Evolutionary conservation across 2,329 filamentous ascomycete species (phyloP).

Genomic region (Aspergillus pseudonomiae): DNA sequence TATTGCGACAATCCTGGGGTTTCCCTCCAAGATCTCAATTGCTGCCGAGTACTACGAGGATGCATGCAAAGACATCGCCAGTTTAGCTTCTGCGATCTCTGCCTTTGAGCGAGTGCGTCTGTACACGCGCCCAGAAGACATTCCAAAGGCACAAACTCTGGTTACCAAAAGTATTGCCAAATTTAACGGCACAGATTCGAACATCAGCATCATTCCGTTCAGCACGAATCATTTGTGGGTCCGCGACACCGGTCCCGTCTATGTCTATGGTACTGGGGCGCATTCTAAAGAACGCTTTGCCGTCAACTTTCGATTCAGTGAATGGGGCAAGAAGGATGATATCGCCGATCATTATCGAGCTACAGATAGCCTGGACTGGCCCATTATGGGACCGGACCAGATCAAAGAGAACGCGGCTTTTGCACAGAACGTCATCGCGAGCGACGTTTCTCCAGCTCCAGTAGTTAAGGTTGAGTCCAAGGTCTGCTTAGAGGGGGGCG

Average conservation of each 20-base stretch:
- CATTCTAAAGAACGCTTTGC: conserved; percentile 13
- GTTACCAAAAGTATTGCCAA: conserved; percentile 8
- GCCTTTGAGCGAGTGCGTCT: conserved; percentile 37
- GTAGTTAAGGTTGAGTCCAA: conserved; percentile 22
- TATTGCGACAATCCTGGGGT: conserved; percentile 31
- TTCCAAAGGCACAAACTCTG: conserved; percentile 16
- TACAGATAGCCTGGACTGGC: conserved; percentile 15
- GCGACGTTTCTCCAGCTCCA: conserved; percentile 10
- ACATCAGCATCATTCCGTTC: conserved; percentile 20
- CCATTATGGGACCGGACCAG: conserved; percentile 14
- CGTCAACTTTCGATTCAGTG: conserved; percentile 22
- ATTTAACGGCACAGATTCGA: conserved; percentile 12
- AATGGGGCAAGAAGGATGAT: conserved; percentile 25
- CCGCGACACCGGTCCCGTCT: conserved; percentile 24
- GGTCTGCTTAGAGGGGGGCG: conserved; percentile 35
- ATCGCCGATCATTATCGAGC: conserved; percentile 17
- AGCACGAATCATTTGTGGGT: conserved; percentile 25
- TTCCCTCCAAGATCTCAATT: conserved; percentile 28
- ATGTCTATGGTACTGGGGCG: conserved; percentile 17
- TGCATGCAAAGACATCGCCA: conserved; percentile 30
- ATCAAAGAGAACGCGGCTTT: conserved; percentile 20
- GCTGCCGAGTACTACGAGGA: conserved; percentile 22
- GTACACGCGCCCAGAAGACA: conserved; percentile 30
- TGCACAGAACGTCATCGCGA: conserved; percentile 16
- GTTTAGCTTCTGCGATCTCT: conserved; percentile 31